phyloP scores from a whole-genome alignment of 1,139 yeast genomes.

The Debaryomycetaceae sp. region DNA sequence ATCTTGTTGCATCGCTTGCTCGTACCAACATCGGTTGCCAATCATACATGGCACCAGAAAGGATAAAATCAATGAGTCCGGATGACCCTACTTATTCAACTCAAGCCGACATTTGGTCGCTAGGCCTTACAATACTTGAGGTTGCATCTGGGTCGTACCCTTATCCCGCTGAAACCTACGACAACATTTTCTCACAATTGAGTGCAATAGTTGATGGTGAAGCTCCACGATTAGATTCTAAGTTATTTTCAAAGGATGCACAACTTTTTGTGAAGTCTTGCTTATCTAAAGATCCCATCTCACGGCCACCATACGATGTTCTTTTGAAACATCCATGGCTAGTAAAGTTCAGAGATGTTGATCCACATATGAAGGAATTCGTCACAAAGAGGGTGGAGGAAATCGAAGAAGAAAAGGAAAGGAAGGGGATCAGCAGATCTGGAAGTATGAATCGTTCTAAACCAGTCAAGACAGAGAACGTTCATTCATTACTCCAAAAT shows the following conservation, averaged over 20 bases:
- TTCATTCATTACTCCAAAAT: slow-evolving; percentile 32
- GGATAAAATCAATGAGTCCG: slow-evolving; percentile 59
- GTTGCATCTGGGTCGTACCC: slow-evolving; percentile 91
- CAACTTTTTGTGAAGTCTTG: slow-evolving; percentile 77
- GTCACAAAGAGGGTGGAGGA: slow-evolving; percentile 32
- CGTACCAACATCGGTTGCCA: slow-evolving; percentile 97
- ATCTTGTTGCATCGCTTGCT: slow-evolving; percentile 91
- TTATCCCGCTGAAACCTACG: slow-evolving; percentile 90
- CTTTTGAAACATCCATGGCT: slow-evolving; percentile 85
- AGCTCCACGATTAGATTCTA: slow-evolving; percentile 67
- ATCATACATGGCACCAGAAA: slow-evolving; percentile 98
- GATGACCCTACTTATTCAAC: slow-evolving; percentile 85
- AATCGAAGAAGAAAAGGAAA: slow-evolving; percentile 21
- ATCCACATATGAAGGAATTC: slow-evolving; percentile 42
- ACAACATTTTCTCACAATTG: slow-evolving; percentile 85
- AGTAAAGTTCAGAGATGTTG: slow-evolving; percentile 40
- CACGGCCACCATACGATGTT: slow-evolving; percentile 78
- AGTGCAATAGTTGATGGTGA: slow-evolving; percentile 97
- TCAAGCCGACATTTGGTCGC: slow-evolving; percentile 94
- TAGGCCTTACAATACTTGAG: slow-evolving; percentile 86
- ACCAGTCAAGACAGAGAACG: slow-evolving; percentile 27
- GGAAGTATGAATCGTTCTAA: slow-evolving; percentile 7
- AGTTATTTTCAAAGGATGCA: slow-evolving; percentile 67
- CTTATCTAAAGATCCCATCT: slow-evolving; percentile 73
- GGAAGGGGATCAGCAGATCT: slow-evolving; percentile 11